These are phyloP conservation scores for Cladophialophora psammophila DNA, from an alignment of 2,329 filamentous ascomycete genomes.

Conservation along the genomic window DNA sequence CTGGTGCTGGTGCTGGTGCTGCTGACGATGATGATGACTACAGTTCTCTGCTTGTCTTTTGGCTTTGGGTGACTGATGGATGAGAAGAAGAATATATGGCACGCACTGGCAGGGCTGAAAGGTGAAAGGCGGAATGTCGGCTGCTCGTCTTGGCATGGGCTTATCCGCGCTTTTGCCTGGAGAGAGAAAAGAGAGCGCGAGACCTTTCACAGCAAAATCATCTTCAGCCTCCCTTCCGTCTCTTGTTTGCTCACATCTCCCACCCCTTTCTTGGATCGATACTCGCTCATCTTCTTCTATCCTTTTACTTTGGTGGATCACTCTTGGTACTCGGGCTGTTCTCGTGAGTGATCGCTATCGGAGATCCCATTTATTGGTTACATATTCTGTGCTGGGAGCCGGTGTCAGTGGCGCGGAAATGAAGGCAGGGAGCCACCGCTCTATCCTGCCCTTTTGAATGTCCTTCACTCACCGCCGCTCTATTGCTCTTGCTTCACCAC, in stretches of 20 bases:
- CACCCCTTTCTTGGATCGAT: not conserved
- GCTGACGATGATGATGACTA: slow-evolving; percentile 3
- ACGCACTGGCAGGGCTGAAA: not conserved
- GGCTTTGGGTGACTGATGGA: no score
- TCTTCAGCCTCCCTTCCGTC: slow-evolving; percentile 16
- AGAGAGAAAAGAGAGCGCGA: not conserved
- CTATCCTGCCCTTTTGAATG: slow-evolving; percentile 26
- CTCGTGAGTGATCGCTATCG: slow-evolving; percentile 19
- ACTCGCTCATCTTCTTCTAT: not conserved
- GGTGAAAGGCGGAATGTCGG: slow-evolving; percentile 13
- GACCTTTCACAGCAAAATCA: slow-evolving; percentile 7
- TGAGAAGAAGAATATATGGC: not conserved
- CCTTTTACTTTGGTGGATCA: not conserved
- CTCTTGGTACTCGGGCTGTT: slow-evolving; percentile 6
- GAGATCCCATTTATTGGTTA: slow-evolving; percentile 11
- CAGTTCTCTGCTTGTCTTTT: no score
- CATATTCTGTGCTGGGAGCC: slow-evolving; percentile 23
- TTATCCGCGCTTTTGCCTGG: not conserved
- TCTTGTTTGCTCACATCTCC: slow-evolving; percentile 8
- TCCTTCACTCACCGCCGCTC: slow-evolving; percentile 28
- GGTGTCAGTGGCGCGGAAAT: slow-evolving; percentile 26
- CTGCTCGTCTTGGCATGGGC: slow-evolving; percentile 20
- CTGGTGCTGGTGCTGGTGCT: not conserved
- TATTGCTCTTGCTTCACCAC: slow-evolving; percentile 27
- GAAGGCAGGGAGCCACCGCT: slow-evolving; percentile 27